Base-by-base conservation (phyloP, 2,329 filamentous ascomycete genomes). In the Bertia moriformis region DNA sequence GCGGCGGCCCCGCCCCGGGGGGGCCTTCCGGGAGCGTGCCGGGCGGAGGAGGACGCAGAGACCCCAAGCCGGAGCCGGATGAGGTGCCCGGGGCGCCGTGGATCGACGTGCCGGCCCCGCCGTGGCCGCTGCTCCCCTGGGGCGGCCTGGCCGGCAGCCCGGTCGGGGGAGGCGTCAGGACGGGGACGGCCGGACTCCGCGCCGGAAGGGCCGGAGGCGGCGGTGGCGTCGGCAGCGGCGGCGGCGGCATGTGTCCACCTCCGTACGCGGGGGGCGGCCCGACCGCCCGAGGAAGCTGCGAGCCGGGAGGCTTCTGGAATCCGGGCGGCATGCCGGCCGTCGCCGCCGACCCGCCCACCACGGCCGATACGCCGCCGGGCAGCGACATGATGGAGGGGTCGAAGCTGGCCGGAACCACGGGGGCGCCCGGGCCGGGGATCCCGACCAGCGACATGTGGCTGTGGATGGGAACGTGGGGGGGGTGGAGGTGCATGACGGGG, bases 61-160 rank as follows among this genome's bases (percentile, higher is more conserved):
- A n/a, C n/a, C n/a, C n/a, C n/a, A n/a, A n/a, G n/a, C n/a, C n/a
- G n/a, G n/a, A 20, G 54, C 55, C 32, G 56, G 57, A 22, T 55
- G 50, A 13, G 54, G 51, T 33, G 61, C 63, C 38, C 51, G 35
- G 48, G 49, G 41, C 63, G 58, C 32, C 62, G 58, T 2, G 66
- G 66, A 38, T 62, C 57, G 48, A 67, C 68, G 40, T 65, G 40
- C 70, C 66, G 13, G 72, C 78, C 7, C 79, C 80, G 33, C 78
- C 79, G 51, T 81, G 82, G 2, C 76, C 77, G 38, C 63, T 74
- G 49, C 78, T 73, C 14, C 68, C 74, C 15, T 76, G 76, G 3
- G 81, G 81, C n/a, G 81, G 80, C 27, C 80, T 65, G 41, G 79
- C 76, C 27, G 81, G 80, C 18, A 66, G 45, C 1, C 62, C 62